Conservation (phyloP, 1,284 basidiomycete genomes). For the Malassezia caprae region DNA sequence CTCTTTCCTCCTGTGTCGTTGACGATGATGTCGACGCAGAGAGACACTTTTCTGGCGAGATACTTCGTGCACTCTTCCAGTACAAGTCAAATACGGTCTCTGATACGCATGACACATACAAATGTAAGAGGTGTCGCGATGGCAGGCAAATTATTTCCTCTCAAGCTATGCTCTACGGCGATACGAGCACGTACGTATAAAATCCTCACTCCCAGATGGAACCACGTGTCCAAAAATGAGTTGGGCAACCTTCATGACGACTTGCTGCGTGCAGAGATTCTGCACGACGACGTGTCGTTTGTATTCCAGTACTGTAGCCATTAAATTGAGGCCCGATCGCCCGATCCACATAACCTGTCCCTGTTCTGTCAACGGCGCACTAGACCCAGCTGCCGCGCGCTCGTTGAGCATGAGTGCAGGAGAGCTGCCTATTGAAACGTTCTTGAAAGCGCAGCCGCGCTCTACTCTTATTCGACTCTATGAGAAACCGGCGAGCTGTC, state of each 20-base stretch:
- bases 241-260: conserved; percentile 90
- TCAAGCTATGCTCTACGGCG: conserved; percentile 80
- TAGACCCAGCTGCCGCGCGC: not conserved
- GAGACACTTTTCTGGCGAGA: conserved; percentile 84
- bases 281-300: conserved; percentile 61
- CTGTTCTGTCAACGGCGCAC: not conserved
- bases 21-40: conserved; percentile 94
- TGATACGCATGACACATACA: conserved; percentile 71
- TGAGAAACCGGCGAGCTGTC: conserved; percentile 76
- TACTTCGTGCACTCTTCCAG: conserved; percentile 78
- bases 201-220: conserved; percentile 62
- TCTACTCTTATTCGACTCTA: conserved; percentile 74
- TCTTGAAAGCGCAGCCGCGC: conserved; percentile 76
- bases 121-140: conserved; percentile 85
- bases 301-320: conserved; percentile 50
- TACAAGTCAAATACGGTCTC: conserved; percentile 79
- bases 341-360: not conserved
- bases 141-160: conserved; percentile 76
- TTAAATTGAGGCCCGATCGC: conserved; percentile 15
- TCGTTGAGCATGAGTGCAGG: conserved; percentile 5
- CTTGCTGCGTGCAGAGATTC: conserved; percentile 78
- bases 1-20: conserved; percentile 89
- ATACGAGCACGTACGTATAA: conserved; percentile 72
- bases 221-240: conserved; percentile 83
- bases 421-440: conserved; percentile 52